Percentiles rank a stretch among this genome's conserved stretches.
Conservation (phyloP, 2,329 filamentous ascomycete species). For the Pseudocercospora ulei region DNA sequence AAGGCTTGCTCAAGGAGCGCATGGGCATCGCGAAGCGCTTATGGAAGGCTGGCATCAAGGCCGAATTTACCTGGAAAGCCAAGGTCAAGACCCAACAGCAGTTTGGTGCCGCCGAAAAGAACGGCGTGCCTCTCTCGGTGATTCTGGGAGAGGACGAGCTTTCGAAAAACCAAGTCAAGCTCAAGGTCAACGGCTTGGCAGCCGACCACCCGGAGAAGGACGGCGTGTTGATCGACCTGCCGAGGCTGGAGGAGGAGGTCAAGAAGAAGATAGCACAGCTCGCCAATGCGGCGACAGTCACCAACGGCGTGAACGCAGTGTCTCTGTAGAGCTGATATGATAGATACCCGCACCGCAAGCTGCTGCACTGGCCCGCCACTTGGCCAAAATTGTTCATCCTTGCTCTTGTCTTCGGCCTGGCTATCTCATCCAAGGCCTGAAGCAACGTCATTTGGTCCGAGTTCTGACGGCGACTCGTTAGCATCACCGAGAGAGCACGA, state of each 20-base stretch:
- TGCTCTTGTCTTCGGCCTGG: too few species aligned
- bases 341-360: slow-evolving; percentile 2
- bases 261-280: slow-evolving; percentile 40
- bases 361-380: too few species aligned
- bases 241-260: slow-evolving; percentile 55
- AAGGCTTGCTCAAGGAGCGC: slow-evolving; percentile 68
- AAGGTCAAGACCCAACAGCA: slow-evolving; percentile 83
- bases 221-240: slow-evolving; percentile 61
- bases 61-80: slow-evolving; percentile 80
- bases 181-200: slow-evolving; percentile 73
- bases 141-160: slow-evolving; percentile 89
- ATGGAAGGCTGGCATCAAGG: slow-evolving; percentile 83
- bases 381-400: too few species aligned
- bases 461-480: too few species aligned
- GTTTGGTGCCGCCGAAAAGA: slow-evolving; percentile 79
- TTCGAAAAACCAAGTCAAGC: slow-evolving; percentile 68
- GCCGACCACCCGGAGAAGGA: slow-evolving; percentile 86
- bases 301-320: slow-evolving; percentile 20
- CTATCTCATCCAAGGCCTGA: too few species aligned
- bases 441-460: too few species aligned
- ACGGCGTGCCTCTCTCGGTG: slow-evolving; percentile 71
- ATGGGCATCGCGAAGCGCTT: slow-evolving; percentile 67
- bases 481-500: too few species aligned
- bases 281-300: slow-evolving; percentile 13
- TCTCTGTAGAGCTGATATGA: background rate